These are phyloP conservation scores for Acacia acuminata DNA, from an alignment of 306 rosid genomes.

Conservation along the genomic window DNA sequence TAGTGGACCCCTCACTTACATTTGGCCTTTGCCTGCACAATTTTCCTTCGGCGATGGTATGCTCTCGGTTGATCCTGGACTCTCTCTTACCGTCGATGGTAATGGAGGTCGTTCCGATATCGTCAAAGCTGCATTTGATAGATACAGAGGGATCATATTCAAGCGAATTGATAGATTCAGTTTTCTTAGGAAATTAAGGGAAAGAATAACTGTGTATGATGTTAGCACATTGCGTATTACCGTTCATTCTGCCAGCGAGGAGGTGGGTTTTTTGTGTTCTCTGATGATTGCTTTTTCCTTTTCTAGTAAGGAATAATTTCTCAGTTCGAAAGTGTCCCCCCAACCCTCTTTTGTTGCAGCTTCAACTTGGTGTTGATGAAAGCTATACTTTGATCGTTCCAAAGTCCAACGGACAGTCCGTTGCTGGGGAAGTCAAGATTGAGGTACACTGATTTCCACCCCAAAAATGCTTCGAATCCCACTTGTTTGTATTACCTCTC, in stretches of 20 bases:
- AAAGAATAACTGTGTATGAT: conserved; percentile 41
- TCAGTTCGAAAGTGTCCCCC: neutral
- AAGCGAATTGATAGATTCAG: conserved; percentile 43
- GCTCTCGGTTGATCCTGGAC: conserved; percentile 76
- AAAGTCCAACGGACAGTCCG: conserved; percentile 50
- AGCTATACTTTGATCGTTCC: conserved; percentile 71
- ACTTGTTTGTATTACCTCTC: conserved; percentile 1
- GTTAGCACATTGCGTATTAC: conserved; percentile 52
- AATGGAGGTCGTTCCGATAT: conserved; percentile 52
- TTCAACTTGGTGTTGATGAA: conserved; percentile 93
- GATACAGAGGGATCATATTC: conserved; percentile 71
- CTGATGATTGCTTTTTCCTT: neutral
- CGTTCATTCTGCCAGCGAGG: conserved; percentile 56
- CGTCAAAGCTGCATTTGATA: conserved; percentile 64
- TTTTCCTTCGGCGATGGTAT: conserved; percentile 58
- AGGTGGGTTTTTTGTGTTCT: conserved; percentile 42
- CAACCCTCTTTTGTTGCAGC: conserved; percentile 41
- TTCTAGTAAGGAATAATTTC: conserved; percentile 11
- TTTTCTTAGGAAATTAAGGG: conserved; percentile 40
- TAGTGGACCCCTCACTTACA: conserved; percentile 53
- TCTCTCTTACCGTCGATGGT: conserved; percentile 49
- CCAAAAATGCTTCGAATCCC: neutral
- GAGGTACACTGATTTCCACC: conserved; percentile 49
- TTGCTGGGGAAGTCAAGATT: conserved; percentile 58
- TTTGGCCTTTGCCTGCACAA: conserved; percentile 86